These are phyloP conservation scores for Sclerotinia sclerotiorum DNA, from an alignment of 2,329 filamentous ascomycete species.

Conservation along the genomic window DNA sequence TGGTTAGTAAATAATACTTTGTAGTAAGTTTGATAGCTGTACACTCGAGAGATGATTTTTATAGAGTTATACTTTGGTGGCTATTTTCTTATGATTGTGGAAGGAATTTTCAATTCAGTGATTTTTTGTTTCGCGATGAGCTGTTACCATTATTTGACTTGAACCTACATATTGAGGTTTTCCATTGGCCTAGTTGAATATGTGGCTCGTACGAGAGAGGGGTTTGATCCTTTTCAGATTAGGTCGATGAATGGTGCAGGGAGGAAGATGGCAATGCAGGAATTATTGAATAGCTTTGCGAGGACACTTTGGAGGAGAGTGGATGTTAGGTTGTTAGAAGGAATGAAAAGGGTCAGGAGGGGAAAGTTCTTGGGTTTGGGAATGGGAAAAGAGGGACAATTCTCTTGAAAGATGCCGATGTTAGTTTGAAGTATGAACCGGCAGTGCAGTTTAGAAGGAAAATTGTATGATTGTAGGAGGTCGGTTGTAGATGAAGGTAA, in stretches of 20 bases:
- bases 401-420: neutral
- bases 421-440: neutral
- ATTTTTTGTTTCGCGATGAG: neutral
- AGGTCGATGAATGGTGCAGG: neutral
- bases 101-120: neutral
- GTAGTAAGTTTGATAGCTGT: neutral
- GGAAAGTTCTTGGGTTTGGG: neutral
- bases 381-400: too few relatives aligned
- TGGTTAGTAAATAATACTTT: conserved; percentile 1
- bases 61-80: neutral
- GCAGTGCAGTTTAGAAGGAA: neutral
- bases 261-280: neutral
- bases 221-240: neutral
- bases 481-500: too few relatives aligned
- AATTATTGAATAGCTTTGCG: neutral
- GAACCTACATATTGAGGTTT: neutral
- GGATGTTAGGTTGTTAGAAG: neutral
- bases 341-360: neutral
- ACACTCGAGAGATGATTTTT: neutral
- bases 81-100: neutral
- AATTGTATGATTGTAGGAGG: too few relatives aligned
- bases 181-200: neutral
- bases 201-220: neutral
- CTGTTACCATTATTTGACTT: neutral
- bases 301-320: neutral